Evolutionary conservation across 75 land plant genomes (phyloP).

Genomic region (Adiantum capillusveneris): DNA sequence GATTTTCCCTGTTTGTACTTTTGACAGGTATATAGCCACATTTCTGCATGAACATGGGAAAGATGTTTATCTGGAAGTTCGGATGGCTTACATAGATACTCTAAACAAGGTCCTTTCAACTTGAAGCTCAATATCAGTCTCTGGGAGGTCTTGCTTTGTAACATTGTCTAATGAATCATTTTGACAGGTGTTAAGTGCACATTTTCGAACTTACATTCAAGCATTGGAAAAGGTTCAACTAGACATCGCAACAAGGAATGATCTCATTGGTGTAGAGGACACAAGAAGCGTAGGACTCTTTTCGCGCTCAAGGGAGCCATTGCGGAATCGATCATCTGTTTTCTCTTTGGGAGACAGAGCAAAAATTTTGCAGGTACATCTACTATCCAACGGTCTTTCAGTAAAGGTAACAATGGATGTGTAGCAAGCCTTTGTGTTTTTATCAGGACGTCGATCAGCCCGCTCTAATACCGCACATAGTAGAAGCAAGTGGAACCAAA

Average conservation of each 20-base stretch:
- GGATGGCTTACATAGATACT: constrained; percentile 89
- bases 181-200: constrained; percentile 50
- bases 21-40: constrained; percentile 58
- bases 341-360: constrained; percentile 94
- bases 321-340: constrained; percentile 91
- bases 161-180: neutral
- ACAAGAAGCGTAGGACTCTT: constrained; percentile 73
- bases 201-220: constrained; percentile 95
- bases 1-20: too few relatives aligned
- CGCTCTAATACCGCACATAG: constrained; percentile 97
- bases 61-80: constrained; percentile 85
- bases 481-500: constrained; percentile 92
- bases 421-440: neutral
- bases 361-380: constrained; percentile 68
- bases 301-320: constrained; percentile 74
- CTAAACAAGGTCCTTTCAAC: constrained; percentile 73
- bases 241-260: constrained; percentile 89
- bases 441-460: constrained; percentile 94
- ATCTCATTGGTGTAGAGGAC: constrained; percentile 86
- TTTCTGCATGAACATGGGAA: constrained; percentile 94
- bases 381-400: neutral
- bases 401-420: too few relatives aligned
- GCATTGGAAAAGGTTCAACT: constrained; percentile 90
- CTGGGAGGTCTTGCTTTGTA: neutral
- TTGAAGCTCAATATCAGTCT: too few relatives aligned